phyloP scores from a whole-genome alignment of 352 stramenopile species.

The Phytophthora pinifolia region DNA sequence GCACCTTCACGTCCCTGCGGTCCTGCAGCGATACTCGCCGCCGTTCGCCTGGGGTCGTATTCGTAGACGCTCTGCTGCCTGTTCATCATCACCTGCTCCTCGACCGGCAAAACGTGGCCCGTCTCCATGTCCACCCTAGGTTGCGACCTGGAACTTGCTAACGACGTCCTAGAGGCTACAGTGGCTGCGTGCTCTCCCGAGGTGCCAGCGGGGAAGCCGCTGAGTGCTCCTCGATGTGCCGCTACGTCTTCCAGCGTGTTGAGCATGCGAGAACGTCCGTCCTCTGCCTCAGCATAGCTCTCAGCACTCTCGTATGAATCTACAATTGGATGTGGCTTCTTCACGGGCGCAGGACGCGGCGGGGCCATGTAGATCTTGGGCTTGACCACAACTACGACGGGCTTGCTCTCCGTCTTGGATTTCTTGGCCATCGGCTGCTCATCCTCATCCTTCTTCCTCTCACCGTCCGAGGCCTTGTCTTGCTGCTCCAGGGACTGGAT shows the following conservation, averaged over 20 bases:
- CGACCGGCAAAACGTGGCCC: constrained; percentile 53
- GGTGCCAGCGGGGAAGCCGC: constrained; percentile 60
- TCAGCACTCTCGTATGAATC: background rate
- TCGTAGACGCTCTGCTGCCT: constrained; percentile 85
- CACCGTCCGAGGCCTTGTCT: background rate
- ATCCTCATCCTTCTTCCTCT: constrained; percentile 2
- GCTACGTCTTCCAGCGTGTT: constrained; percentile 54
- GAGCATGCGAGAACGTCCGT: constrained; percentile 28
- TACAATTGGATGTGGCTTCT: constrained; percentile 15
- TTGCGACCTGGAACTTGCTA: constrained; percentile 22
- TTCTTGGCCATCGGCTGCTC: constrained; percentile 33
- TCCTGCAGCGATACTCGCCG: constrained; percentile 27
- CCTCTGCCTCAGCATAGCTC: background rate
- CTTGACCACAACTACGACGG: constrained; percentile 40
- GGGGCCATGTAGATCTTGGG: constrained; percentile 74
- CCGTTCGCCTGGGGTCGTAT: constrained; percentile 64
- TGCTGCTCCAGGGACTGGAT: constrained; percentile 74
- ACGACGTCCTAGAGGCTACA: background rate
- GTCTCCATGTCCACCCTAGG: constrained; percentile 70
- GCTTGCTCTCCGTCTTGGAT: constrained; percentile 12
- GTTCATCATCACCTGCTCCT: constrained; percentile 83
- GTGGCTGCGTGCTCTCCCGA: constrained; percentile 46
- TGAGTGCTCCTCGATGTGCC: constrained; percentile 61
- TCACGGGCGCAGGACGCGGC: constrained; percentile 53
- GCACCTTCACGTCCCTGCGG: constrained; percentile 1